phyloP scores from a whole-genome alignment of 768 basidiomycete genomes.

The Leucosporidium yakuticum region DNA sequence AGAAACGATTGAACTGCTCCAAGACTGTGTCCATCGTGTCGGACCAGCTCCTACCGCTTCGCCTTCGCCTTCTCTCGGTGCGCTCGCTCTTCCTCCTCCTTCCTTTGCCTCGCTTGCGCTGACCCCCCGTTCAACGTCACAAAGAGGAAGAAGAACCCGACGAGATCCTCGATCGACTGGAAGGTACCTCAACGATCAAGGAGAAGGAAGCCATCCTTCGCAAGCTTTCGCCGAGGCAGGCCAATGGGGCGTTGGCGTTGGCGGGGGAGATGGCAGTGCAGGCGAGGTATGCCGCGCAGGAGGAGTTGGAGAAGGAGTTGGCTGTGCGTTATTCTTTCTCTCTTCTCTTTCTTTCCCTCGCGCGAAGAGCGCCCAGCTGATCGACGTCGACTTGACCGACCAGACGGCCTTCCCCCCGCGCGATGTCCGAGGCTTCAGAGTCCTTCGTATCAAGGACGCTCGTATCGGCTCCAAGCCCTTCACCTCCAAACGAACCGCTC shows the following conservation, averaged over 20 bases:
- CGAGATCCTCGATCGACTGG: slow-evolving; percentile 30
- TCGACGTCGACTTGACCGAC: too few relatives aligned
- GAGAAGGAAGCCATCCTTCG: slow-evolving; percentile 14
- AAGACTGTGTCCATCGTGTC: slow-evolving; percentile 9
- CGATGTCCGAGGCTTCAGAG: slow-evolving; percentile 67
- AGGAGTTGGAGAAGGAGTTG: slow-evolving; percentile 66
- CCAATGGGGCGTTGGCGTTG: slow-evolving; percentile 42
- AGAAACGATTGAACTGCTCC: slow-evolving; percentile 22
- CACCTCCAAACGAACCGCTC: slow-evolving; percentile 55
- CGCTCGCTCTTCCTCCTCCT: background rate
- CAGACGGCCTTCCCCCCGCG: slow-evolving; percentile 64
- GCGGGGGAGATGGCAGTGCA: slow-evolving; percentile 51
- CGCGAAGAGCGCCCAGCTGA: too few relatives aligned
- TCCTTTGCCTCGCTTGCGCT: background rate
- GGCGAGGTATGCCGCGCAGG: slow-evolving; percentile 52
- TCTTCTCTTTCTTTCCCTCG: too few relatives aligned
- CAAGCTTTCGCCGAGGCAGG: background rate
- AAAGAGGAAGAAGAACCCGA: slow-evolving; percentile 27
- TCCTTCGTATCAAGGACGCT: slow-evolving; percentile 63
- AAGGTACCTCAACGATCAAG: background rate
- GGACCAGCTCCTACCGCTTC: background rate
- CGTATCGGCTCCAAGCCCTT: slow-evolving; percentile 43
- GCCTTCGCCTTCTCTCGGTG: background rate
- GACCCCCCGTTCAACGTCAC: background rate
- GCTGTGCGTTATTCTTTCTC: slow-evolving; percentile 50